Conservation (phyloP, 495 filamentous ascomycete genomes). For the Neurospora discreta region DNA sequence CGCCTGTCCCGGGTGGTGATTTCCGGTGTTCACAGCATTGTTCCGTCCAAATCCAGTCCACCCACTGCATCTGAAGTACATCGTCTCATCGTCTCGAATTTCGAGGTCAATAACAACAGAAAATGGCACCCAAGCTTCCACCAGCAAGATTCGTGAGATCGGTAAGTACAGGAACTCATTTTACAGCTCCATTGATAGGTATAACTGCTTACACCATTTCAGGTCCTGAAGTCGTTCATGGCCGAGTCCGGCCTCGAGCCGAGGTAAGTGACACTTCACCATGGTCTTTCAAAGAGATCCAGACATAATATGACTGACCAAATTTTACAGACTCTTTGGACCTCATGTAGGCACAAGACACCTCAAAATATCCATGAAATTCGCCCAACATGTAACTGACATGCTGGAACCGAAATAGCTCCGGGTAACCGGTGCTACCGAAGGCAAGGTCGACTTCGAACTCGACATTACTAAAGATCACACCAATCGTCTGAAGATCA, state of each 20-base stretch:
- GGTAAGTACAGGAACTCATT: slow-evolving; percentile 13
- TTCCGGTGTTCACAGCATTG: neutral
- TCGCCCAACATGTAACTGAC: neutral
- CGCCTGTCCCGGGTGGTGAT: neutral
- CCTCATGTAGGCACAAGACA: slow-evolving; percentile 23
- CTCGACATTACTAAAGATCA: slow-evolving; percentile 78
- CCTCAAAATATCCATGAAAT: neutral
- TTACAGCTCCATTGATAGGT: neutral
- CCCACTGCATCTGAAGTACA: neutral
- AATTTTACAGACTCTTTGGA: slow-evolving; percentile 25
- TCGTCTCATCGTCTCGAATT: neutral
- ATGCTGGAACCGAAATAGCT: slow-evolving; percentile 43
- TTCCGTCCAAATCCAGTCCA: neutral
- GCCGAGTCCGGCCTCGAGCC: slow-evolving; percentile 77
- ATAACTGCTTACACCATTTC: neutral
- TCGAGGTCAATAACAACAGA: neutral
- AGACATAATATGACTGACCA: neutral
- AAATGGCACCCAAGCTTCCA: slow-evolving; percentile 22
- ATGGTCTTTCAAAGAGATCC: neutral
- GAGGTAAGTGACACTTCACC: slow-evolving; percentile 45
- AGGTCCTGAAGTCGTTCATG: slow-evolving; percentile 79
- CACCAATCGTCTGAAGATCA: slow-evolving; percentile 80
- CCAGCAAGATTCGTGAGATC: slow-evolving; percentile 30
- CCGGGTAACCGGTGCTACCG: slow-evolving; percentile 60
- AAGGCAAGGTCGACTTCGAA: slow-evolving; percentile 78